Percentiles rank a stretch among this genome's conserved stretches.
Conservation (phyloP, 306 rosid genomes). For the Inga oerstediana region DNA sequence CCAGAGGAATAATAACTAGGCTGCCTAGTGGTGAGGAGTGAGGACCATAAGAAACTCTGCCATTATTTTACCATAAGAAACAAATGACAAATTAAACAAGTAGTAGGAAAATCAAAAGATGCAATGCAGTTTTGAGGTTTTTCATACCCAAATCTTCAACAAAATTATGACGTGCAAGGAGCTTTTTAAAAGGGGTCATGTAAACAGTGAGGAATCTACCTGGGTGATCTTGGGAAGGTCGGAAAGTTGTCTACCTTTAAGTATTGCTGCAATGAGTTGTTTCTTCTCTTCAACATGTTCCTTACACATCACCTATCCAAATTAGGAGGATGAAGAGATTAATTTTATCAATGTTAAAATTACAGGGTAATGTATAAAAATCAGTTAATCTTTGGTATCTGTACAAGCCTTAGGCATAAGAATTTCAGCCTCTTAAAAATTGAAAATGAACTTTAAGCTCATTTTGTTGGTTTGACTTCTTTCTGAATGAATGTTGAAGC, state of each 20-base stretch:
- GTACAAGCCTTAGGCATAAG: background rate
- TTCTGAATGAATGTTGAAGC: background rate
- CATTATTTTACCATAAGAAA: background rate
- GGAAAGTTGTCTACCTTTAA: constrained; percentile 46
- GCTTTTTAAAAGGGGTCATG: background rate
- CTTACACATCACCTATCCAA: constrained; percentile 61
- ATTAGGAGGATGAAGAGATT: background rate
- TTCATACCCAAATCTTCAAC: background rate
- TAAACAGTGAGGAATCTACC: constrained; percentile 29
- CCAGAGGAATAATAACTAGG: too few relatives aligned
- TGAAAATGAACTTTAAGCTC: background rate
- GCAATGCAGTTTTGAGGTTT: background rate
- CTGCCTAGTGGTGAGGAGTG: too few relatives aligned
- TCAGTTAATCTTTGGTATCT: background rate
- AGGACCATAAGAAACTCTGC: background rate
- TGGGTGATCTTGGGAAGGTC: constrained; percentile 50
- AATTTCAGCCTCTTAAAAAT: background rate
- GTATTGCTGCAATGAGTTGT: constrained; percentile 52
- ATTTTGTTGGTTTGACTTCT: background rate
- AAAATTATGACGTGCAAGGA: background rate
- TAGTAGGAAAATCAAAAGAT: background rate
- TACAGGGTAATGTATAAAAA: background rate
- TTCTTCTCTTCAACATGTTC: constrained; percentile 50
- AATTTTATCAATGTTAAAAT: background rate
- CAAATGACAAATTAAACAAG: background rate